Evolutionary conservation across 768 basidiomycete species (phyloP).

Genomic region (Phallus indusiatus): DNA sequence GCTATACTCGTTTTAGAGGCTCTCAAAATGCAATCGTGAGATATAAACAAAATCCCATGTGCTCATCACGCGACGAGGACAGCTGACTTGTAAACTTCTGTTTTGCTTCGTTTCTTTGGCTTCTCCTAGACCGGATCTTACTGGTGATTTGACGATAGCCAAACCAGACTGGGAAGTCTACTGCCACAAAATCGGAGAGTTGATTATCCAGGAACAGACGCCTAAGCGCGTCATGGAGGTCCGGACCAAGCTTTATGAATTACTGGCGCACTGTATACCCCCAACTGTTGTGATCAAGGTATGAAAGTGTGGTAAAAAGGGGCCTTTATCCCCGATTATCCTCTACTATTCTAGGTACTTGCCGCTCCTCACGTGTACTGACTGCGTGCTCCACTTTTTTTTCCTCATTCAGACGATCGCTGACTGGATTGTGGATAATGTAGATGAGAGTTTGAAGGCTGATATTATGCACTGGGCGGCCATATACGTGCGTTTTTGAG

Average conservation of each 20-base stretch:
- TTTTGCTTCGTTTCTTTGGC: background rate
- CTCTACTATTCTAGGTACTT: too few relatives aligned
- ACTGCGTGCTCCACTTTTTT: too few relatives aligned
- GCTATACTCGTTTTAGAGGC: conserved; percentile 93
- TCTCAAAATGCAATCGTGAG: conserved; percentile 92
- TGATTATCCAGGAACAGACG: conserved; percentile 83
- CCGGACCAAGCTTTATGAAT: conserved; percentile 86
- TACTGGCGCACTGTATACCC: conserved; percentile 95
- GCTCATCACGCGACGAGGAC: background rate
- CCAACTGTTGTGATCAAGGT: conserved; percentile 89
- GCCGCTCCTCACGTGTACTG: background rate
- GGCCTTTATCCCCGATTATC: background rate
- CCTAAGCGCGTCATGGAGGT: conserved; percentile 89
- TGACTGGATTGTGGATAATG: conserved; percentile 73
- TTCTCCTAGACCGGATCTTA: conserved; percentile 61
- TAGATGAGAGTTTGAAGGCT: conserved; percentile 83
- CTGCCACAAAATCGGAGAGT: conserved; percentile 83
- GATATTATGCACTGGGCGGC: conserved; percentile 99
- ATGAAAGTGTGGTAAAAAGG: too few relatives aligned
- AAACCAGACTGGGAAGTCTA: conserved; percentile 99
- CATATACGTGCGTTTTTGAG: conserved; percentile 63
- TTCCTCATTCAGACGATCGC: conserved; percentile 73
- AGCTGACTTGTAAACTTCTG: too few relatives aligned
- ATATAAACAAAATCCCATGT: conserved; percentile 3
- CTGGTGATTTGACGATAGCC: conserved; percentile 70